Conservation (phyloP, 1,284 basidiomycete genomes). For the Inonotus obliquus region DNA sequence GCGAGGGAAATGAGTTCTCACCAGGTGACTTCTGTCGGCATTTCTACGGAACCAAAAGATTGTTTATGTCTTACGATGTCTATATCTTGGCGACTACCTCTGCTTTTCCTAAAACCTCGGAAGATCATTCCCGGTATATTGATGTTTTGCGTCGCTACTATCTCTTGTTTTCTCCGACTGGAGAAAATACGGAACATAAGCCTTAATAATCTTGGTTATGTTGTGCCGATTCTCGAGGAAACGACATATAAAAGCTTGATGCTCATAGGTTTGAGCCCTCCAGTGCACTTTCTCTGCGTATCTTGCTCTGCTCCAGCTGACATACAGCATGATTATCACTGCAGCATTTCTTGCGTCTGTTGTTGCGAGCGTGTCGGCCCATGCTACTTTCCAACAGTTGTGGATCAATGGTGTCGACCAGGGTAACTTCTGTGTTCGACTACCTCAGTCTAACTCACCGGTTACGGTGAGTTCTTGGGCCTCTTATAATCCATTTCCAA, state of each 20-base stretch:
- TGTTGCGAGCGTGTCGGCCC: constrained; percentile 27
- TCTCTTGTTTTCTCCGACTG: background rate
- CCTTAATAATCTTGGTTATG: background rate
- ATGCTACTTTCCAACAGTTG: constrained; percentile 49
- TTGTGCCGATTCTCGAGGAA: background rate
- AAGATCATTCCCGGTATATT: background rate
- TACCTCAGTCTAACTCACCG: constrained; percentile 43
- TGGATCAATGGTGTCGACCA: constrained; percentile 46
- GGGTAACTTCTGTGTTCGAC: constrained; percentile 34
- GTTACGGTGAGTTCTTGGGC: constrained; percentile 30
- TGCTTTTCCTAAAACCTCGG: constrained; percentile 1
- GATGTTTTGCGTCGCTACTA: background rate
- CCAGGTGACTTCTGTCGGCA: background rate
- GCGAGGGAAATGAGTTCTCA: background rate
- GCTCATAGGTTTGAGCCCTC: background rate
- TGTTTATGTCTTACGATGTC: constrained; percentile 2
- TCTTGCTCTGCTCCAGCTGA: background rate
- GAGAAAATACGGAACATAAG: constrained; percentile 3
- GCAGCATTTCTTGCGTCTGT: background rate
- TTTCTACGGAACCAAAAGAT: background rate
- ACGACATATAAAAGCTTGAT: background rate
- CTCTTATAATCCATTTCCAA: background rate
- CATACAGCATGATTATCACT: background rate
- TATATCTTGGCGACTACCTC: background rate
- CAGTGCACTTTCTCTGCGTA: background rate